A percentile compares a stretch with the other conserved stretches of the same genome.
Evolutionary conservation across 2,329 filamentous ascomycete species (phyloP).

Genomic region (Fusarium nodosum): DNA sequence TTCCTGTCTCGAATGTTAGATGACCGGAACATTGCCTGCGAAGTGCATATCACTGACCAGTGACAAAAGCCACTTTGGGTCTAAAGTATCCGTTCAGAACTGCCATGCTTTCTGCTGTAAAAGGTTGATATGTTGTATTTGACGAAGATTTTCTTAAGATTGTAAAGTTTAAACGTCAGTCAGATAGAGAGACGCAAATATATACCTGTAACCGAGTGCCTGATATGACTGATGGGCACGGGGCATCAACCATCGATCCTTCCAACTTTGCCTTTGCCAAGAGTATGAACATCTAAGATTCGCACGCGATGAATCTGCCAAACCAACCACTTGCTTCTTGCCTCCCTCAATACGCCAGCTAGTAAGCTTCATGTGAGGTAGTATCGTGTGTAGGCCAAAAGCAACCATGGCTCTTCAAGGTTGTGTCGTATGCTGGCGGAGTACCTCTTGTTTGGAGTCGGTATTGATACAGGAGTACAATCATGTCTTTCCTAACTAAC

Average conservation of each 20-base stretch:
- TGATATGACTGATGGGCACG: not conserved
- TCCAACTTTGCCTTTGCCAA: no score
- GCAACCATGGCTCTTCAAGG: not conserved
- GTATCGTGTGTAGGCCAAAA: not conserved
- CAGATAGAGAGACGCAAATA: not conserved
- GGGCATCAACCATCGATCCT: not conserved
- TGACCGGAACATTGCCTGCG: not conserved
- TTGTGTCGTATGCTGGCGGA: no score
- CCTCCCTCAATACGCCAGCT: not conserved
- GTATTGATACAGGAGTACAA: no score
- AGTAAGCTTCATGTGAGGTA: not conserved
- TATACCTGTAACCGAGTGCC: not conserved
- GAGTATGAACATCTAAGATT: not conserved
- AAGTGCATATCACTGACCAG: not conserved
- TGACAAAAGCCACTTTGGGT: constrained; percentile 7
- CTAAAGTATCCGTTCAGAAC: constrained; percentile 1
- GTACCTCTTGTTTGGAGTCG: no score
- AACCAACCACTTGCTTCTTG: not conserved
- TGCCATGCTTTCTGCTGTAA: not conserved
- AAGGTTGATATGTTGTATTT: not conserved
- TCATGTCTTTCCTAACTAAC: no score
- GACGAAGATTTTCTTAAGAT: no score
- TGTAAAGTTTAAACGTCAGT: no score
- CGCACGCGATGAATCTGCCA: not conserved
- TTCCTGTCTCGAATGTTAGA: not conserved